A percentile compares a stretch with the other conserved stretches of the same genome.
Evolutionary conservation across 208 protist genomes (phyloP).

Genomic region (Leptomonas pyrrhocoris): DNA sequence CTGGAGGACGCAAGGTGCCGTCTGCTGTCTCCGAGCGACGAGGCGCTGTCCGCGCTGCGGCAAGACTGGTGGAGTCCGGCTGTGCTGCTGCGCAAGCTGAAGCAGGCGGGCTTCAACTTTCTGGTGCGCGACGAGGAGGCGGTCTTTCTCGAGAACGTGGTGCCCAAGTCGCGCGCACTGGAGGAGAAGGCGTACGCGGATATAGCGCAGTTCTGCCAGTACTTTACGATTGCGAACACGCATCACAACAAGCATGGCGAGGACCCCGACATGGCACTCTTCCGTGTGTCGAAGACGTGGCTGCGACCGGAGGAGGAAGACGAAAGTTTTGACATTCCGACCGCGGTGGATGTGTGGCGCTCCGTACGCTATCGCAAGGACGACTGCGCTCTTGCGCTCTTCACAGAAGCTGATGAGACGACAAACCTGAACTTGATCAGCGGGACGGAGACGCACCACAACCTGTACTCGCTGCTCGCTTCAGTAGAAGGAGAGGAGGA

Average conservation of each 20-base stretch:
- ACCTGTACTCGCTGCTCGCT: conserved; percentile 75
- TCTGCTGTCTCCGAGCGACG: conserved; percentile 79
- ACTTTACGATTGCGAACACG: conserved; percentile 73
- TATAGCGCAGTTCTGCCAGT: conserved; percentile 87
- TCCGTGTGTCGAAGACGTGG: conserved; percentile 74
- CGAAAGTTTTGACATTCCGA: conserved; percentile 40
- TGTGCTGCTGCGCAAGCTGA: conserved; percentile 80
- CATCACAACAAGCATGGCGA: conserved; percentile 88
- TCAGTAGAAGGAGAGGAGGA: conserved; percentile 63
- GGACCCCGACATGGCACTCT: conserved; percentile 87
- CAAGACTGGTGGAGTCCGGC: conserved; percentile 70
- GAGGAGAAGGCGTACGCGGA: conserved; percentile 89
- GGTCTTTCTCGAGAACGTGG: conserved; percentile 59
- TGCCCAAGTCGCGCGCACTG: conserved; percentile 71
- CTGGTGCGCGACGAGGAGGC: conserved; percentile 79
- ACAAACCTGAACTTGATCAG: conserved; percentile 62
- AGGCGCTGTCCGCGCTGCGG: conserved; percentile 70
- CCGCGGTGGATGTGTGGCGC: conserved; percentile 48
- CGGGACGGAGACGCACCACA: conserved; percentile 77
- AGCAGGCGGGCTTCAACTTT: conserved; percentile 89
- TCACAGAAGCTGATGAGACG: conserved; percentile 56
- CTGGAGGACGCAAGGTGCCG: conserved; percentile 81
- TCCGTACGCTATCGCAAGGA: conserved; percentile 81
- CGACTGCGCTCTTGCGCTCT: conserved; percentile 63
- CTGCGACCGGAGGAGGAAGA: conserved; percentile 50